A percentile compares a stretch with the other conserved stretches of the same genome.
Evolutionary conservation across 73 alveolate genomes (phyloP).

Genomic region (Tetrahymena elliotti): DNA sequence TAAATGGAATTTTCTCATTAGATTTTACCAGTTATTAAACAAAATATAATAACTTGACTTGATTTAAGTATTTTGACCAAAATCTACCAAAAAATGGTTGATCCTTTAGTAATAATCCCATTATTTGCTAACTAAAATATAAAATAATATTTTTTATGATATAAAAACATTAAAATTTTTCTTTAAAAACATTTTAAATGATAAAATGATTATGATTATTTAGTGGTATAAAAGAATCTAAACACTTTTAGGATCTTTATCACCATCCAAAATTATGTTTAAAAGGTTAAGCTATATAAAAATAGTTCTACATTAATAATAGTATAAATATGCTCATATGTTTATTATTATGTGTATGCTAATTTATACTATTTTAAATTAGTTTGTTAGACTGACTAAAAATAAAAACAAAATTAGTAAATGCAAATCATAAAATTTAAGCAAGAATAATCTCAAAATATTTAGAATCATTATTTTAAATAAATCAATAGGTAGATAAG

Average conservation of each 20-base stretch:
- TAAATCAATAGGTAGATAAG: conserved; percentile 55
- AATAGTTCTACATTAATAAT: neutral
- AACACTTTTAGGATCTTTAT: no score
- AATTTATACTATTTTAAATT: neutral
- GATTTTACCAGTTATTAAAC: neutral
- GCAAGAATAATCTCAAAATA: neutral
- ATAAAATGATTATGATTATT: no score
- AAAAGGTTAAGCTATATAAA: neutral
- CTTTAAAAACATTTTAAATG: no score
- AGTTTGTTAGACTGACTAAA: neutral
- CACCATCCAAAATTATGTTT: no score
- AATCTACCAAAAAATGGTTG: neutral
- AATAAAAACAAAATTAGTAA: neutral
- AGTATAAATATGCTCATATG: neutral
- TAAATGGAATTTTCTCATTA: neutral
- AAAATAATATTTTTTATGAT: no score
- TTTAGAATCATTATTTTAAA: neutral
- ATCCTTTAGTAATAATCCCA: no score
- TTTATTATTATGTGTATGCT: no score
- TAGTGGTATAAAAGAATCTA: no score
- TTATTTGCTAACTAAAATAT: neutral
- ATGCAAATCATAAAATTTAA: neutral
- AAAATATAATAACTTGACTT: neutral
- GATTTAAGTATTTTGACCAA: neutral
- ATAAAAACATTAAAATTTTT: no score